phyloP scores from a whole-genome alignment of 2,329 filamentous ascomycete species.

The Paecilomyces sp. region DNA sequence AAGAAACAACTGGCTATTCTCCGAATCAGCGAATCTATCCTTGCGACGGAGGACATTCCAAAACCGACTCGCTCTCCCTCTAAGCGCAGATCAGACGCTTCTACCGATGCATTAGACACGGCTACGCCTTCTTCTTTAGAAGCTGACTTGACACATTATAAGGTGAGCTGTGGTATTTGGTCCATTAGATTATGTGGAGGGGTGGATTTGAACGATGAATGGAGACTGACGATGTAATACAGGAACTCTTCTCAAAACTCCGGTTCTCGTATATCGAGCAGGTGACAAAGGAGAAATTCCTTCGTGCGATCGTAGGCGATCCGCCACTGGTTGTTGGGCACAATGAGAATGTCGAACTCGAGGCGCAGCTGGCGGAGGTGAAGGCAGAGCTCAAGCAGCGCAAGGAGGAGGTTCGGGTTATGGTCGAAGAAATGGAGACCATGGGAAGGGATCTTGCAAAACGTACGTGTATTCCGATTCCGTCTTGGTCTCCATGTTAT shows the following conservation, averaged over 20 bases:
- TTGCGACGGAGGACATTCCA: conserved; percentile 32
- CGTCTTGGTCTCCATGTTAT: neutral
- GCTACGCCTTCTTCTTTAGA: conserved; percentile 70
- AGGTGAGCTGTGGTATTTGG: conserved; percentile 37
- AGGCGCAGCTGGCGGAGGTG: conserved; percentile 59
- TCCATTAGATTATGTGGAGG: too few species aligned
- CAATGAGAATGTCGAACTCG: conserved; percentile 72
- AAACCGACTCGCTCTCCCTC: conserved; percentile 22
- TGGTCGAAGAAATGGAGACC: conserved; percentile 67
- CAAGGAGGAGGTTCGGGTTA: conserved; percentile 68
- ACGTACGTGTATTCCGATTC: conserved; percentile 26
- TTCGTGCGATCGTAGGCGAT: conserved; percentile 84
- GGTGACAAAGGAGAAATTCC: conserved; percentile 96
- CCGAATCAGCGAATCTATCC: conserved; percentile 68
- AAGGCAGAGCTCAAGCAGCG: conserved; percentile 73
- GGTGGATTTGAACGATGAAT: neutral
- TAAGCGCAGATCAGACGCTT: conserved; percentile 65
- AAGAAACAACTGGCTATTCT: conserved; percentile 58
- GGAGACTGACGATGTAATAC: neutral
- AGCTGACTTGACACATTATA: conserved; percentile 82
- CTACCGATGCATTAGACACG: conserved; percentile 56
- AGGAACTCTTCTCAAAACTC: conserved; percentile 89
- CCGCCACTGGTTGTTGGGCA: conserved; percentile 78
- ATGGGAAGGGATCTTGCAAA: conserved; percentile 59
- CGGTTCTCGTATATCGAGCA: conserved; percentile 97